Percentiles rank a stretch among this genome's conserved stretches.
These are phyloP conservation scores for Setaria viridis DNA, from an alignment of 202 grass and related monocot genomes.

Conservation along the genomic window DNA sequence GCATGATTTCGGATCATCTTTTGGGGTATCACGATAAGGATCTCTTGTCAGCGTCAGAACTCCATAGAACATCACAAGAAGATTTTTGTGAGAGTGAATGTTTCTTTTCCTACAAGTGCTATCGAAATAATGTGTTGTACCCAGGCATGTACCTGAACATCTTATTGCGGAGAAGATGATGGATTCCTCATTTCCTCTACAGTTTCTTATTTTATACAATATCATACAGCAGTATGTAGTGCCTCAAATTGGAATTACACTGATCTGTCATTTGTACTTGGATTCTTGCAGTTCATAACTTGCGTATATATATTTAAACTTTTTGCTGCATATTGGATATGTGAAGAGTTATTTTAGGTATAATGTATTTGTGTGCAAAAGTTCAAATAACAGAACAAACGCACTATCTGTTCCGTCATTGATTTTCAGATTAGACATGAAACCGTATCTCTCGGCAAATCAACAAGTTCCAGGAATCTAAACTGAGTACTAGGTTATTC, in stretches of 20 bases:
- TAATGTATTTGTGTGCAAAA: not conserved
- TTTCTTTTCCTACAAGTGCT: not conserved
- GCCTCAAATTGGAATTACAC: not conserved
- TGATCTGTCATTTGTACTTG: not conserved
- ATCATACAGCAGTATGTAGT: too few relatives aligned
- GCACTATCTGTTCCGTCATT: not conserved
- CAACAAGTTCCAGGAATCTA: not conserved
- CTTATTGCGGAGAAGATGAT: not conserved
- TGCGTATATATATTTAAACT: not conserved
- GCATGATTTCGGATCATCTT: not conserved
- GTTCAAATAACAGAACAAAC: not conserved
- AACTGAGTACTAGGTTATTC: not conserved
- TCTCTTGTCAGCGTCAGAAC: not conserved
- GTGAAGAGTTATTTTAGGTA: not conserved
- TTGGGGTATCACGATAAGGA: not conserved
- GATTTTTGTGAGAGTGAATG: too few relatives aligned
- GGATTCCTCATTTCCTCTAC: not conserved
- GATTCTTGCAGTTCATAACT: not conserved
- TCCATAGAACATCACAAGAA: not conserved
- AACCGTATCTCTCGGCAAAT: not conserved
- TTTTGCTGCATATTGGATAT: not conserved
- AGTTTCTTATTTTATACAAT: not conserved
- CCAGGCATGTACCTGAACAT: not conserved
- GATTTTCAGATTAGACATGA: not conserved
- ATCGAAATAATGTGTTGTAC: not conserved